These are phyloP conservation scores for Typha latifolia DNA, from an alignment of 176 grass and related monocot species.

Conservation along the genomic window DNA sequence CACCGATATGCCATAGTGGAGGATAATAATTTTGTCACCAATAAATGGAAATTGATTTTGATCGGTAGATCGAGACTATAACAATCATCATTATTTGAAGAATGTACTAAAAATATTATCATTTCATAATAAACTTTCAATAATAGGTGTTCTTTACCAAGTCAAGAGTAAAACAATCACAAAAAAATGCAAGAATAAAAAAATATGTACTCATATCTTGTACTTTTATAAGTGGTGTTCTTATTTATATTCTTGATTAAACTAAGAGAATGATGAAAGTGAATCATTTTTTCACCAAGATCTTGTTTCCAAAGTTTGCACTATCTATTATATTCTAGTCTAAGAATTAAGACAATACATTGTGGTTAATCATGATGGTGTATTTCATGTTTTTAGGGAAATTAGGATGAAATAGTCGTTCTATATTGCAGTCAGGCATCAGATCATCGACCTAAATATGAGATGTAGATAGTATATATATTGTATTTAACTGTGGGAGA, in stretches of 20 bases:
- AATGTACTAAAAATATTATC: background rate
- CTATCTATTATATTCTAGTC: no score
- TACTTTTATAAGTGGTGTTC: background rate
- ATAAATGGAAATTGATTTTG: background rate
- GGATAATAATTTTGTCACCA: background rate
- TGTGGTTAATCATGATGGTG: no score
- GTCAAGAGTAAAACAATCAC: background rate
- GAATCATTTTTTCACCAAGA: no score
- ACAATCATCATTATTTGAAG: background rate
- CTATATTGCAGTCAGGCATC: no score
- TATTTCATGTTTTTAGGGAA: no score
- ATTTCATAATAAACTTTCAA: background rate
- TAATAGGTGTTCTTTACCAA: background rate
- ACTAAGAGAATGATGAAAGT: no score
- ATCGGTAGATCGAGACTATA: background rate
- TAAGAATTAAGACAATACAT: no score
- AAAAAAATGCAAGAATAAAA: background rate
- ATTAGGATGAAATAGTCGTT: no score
- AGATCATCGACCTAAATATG: no score
- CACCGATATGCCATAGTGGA: background rate
- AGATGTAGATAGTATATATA: no score
- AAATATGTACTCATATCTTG: background rate
- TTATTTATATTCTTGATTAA: background rate
- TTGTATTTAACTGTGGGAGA: no score
- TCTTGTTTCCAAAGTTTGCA: no score